Percentiles rank a stretch among this genome's conserved stretches.
These are phyloP conservation scores for Kingdonia uniflora DNA, from an alignment of 164 flowering plant species.

Conservation along the genomic window DNA sequence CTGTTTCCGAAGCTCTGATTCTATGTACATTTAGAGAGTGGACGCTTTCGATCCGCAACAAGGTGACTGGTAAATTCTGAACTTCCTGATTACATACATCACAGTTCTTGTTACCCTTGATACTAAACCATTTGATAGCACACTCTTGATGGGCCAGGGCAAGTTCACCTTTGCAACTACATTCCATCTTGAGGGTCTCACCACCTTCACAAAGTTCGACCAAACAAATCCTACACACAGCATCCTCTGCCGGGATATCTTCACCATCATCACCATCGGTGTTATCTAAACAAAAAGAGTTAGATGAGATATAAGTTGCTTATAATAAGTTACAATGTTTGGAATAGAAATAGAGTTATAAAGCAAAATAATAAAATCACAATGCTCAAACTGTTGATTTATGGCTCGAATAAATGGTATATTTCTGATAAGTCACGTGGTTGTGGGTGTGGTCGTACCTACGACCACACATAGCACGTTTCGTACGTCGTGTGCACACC, in stretches of 20 bases:
- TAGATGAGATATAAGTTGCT: constrained; percentile 18
- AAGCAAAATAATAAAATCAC: too few relatives aligned
- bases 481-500: too few relatives aligned
- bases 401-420: too few relatives aligned
- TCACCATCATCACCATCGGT: constrained; percentile 58
- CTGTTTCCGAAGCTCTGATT: constrained; percentile 20
- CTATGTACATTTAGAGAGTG: constrained; percentile 18
- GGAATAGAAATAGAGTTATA: constrained; percentile 7
- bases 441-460: too few relatives aligned
- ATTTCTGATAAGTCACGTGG: too few relatives aligned
- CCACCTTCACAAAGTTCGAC: constrained; percentile 85
- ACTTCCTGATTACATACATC: constrained; percentile 94
- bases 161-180: constrained; percentile 97
- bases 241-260: constrained; percentile 93
- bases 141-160: constrained; percentile 93
- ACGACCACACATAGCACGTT: too few relatives aligned
- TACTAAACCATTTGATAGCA: constrained; percentile 94
- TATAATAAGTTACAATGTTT: constrained; percentile 8
- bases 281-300: constrained; percentile 32
- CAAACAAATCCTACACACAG: constrained; percentile 90
- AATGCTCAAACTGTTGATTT: too few relatives aligned
- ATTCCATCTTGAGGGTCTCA: constrained; percentile 85
- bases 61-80: constrained; percentile 73
- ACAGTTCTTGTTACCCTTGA: constrained; percentile 90
- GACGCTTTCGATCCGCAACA: constrained; percentile 55